phyloP scores from a whole-genome alignment of 441 rosid genomes.

The Jatropha podagrica region DNA sequence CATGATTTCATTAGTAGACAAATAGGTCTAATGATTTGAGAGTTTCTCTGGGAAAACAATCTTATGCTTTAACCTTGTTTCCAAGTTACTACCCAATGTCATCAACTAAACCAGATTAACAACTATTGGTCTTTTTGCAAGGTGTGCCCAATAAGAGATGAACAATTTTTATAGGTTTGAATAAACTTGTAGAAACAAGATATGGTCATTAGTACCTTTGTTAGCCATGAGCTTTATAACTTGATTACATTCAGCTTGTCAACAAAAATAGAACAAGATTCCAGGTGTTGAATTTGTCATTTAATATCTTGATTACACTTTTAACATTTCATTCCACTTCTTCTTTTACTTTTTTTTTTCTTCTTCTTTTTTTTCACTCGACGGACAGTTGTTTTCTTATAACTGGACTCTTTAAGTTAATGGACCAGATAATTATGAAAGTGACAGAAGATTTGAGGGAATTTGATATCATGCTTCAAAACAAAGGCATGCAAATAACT shows the following conservation, averaged over 20 bases:
- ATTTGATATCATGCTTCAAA: background rate
- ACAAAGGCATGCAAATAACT: background rate
- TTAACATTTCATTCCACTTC: background rate
- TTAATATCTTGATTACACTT: background rate
- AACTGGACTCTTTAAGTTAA: background rate
- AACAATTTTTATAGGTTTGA: background rate
- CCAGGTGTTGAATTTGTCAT: background rate
- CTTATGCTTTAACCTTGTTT: background rate
- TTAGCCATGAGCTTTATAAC: background rate
- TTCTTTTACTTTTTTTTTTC: too few species aligned
- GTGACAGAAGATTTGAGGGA: background rate
- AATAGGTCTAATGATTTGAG: background rate
- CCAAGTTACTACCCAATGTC: background rate
- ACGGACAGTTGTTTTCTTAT: background rate
- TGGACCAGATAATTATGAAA: background rate
- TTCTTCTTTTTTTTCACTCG: background rate
- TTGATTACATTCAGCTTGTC: background rate
- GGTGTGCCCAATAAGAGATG: background rate
- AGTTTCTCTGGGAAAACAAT: background rate
- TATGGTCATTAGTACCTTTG: background rate
- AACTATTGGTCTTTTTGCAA: background rate
- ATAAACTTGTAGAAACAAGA: background rate
- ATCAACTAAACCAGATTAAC: background rate
- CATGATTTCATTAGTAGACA: too few species aligned
- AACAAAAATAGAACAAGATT: background rate